Evolutionary conservation across 1,139 yeast genomes (phyloP).

Genomic region (Saccharomyces pastorianus): DNA sequence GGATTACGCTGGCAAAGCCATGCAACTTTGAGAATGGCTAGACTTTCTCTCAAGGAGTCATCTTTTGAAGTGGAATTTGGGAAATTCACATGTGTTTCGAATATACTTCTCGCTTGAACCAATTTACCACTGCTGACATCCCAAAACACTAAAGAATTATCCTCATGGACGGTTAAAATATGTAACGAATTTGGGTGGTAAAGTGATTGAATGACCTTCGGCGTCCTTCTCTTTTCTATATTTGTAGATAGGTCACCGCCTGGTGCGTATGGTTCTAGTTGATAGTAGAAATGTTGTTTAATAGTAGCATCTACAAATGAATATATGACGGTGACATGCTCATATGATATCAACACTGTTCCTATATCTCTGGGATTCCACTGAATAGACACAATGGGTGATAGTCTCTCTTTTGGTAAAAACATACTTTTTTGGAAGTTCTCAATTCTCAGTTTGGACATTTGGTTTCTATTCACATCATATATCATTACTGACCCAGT

Average conservation of each 20-base stretch:
- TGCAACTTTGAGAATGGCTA: constrained; percentile 31
- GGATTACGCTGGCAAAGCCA: constrained; percentile 78
- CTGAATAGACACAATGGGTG: constrained; percentile 57
- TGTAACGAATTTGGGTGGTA: constrained; percentile 94
- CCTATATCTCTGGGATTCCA: constrained; percentile 91
- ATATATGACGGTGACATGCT: constrained; percentile 60
- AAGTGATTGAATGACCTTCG: constrained; percentile 52
- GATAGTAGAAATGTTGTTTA: constrained; percentile 49
- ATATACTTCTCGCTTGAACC: constrained; percentile 64
- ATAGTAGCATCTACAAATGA: constrained; percentile 54
- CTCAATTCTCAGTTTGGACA: constrained; percentile 60
- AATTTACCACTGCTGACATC: constrained; percentile 70
- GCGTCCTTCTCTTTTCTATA: constrained; percentile 31
- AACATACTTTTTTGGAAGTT: constrained; percentile 52
- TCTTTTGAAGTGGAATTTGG: constrained; percentile 33
- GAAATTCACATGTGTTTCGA: constrained; percentile 55
- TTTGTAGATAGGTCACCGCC: constrained; percentile 42
- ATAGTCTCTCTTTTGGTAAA: constrained; percentile 33
- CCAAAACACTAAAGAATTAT: constrained; percentile 85
- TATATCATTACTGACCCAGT: constrained; percentile 67
- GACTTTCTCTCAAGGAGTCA: constrained; percentile 7
- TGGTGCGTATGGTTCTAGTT: constrained; percentile 49
- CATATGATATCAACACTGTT: constrained; percentile 61
- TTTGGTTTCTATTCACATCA: constrained; percentile 69
- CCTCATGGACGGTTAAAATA: constrained; percentile 66